These are phyloP conservation scores for Hymenoscyphus albidus DNA, from an alignment of 2,329 filamentous ascomycete genomes.

Conservation along the genomic window DNA sequence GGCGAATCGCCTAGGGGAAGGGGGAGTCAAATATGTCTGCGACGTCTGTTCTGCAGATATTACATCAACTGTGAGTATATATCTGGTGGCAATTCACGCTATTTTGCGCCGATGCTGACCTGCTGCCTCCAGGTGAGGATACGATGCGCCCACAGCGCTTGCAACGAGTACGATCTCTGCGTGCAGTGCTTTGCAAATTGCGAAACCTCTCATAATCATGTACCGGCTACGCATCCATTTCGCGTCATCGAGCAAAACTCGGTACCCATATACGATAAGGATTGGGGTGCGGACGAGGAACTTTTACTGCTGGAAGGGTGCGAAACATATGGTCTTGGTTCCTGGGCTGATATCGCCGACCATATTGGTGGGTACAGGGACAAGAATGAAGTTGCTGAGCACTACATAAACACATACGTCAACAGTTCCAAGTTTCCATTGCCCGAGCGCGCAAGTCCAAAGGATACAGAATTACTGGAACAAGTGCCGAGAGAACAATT, in stretches of 20 bases:
- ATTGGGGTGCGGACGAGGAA: conserved; percentile 98
- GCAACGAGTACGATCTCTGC: conserved; percentile 94
- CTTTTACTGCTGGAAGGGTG: conserved; percentile 88
- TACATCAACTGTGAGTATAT: conserved; percentile 76
- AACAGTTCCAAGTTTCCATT: conserved; percentile 81
- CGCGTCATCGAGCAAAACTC: conserved; percentile 98
- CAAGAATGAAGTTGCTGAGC: conserved; percentile 93
- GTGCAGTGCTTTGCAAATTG: conserved; percentile 90
- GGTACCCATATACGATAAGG: conserved; percentile 88
- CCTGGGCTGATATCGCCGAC: conserved; percentile 96
- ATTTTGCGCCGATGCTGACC: conserved; percentile 10
- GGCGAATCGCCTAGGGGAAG: conserved; percentile 77
- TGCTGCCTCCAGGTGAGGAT: conserved; percentile 71
- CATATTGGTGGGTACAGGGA: conserved; percentile 93
- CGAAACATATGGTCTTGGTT: conserved; percentile 93
- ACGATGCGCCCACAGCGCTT: conserved; percentile 71
- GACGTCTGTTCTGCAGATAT: conserved; percentile 96
- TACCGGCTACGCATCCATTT: conserved; percentile 81
- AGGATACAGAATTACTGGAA: conserved; percentile 74
- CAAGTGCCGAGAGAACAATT: conserved; percentile 87
- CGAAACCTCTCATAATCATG: conserved; percentile 75
- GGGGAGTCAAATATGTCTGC: conserved; percentile 92
- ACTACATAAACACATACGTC: conserved; percentile 86
- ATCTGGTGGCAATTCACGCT: conserved; percentile 7
- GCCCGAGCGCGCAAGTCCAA: conserved; percentile 78